phyloP scores from a whole-genome alignment of 2,329 filamentous ascomycete species.

The Fusarium torreyae region DNA sequence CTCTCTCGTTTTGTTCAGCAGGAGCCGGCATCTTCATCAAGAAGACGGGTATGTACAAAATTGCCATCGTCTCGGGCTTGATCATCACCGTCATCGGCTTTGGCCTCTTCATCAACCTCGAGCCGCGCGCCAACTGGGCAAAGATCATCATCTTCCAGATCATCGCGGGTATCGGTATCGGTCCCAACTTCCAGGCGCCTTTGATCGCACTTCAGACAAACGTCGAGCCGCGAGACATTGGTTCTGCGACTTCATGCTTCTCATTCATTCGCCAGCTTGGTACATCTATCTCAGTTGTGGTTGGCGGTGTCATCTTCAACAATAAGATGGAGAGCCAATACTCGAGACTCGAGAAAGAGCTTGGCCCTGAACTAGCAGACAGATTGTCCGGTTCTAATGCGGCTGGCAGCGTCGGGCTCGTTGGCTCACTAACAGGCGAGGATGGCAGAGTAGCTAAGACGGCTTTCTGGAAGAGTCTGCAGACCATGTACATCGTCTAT shows the following conservation, averaged over 20 bases:
- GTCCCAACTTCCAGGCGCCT: conserved; percentile 78
- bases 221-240: conserved; percentile 74
- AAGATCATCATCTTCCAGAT: conserved; percentile 75
- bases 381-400: conserved; percentile 72
- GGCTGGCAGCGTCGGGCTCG: conserved; percentile 71
- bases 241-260: conserved; percentile 77
- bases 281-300: conserved; percentile 77
- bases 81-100: conserved; percentile 74
- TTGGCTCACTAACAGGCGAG: conserved; percentile 65
- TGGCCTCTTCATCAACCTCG: conserved; percentile 75
- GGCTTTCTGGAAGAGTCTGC: conserved; percentile 66
- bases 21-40: conserved; percentile 70
- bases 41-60: conserved; percentile 76
- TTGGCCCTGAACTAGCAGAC: conserved; percentile 66
- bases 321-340: conserved; percentile 77
- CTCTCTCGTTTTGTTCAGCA: conserved; percentile 75
- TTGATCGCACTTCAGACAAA: conserved; percentile 78
- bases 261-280: conserved; percentile 78
- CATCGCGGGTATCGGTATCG: conserved; percentile 74
- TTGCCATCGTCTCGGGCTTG: conserved; percentile 72
- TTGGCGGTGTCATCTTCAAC: conserved; percentile 85
- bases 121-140: conserved; percentile 67
- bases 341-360: conserved; percentile 61
- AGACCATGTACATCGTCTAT: conserved; percentile 72
- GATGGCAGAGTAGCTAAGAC: conserved; percentile 60